Conservation (phyloP, 2,329 filamentous ascomycete genomes). For the Cladosporium sp. region DNA sequence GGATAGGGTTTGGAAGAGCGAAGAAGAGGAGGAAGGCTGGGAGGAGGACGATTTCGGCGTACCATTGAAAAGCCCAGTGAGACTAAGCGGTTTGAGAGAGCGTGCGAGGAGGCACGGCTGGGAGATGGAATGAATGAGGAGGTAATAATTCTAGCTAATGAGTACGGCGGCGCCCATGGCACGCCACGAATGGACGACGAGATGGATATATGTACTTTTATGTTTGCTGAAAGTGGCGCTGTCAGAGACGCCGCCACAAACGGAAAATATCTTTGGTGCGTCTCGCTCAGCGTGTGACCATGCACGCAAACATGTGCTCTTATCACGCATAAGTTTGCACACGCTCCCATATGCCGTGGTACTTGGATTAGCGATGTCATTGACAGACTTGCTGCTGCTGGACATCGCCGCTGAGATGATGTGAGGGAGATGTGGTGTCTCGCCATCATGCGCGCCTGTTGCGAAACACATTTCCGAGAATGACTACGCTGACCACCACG, state of each 20-base stretch:
- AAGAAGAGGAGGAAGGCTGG: constrained; percentile 18
- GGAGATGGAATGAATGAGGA: constrained; percentile 10
- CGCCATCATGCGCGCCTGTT: too few species aligned
- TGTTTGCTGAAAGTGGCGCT: not conserved
- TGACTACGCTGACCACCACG: too few species aligned
- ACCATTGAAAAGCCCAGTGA: constrained; percentile 35
- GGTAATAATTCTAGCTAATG: too few species aligned
- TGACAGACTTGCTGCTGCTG: too few species aligned
- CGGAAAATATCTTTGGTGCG: not conserved
- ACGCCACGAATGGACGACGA: not conserved
- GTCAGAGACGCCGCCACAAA: not conserved
- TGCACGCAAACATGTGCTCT: not conserved
- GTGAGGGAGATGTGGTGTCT: too few species aligned
- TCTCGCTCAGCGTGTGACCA: not conserved
- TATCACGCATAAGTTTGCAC: not conserved
- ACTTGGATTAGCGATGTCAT: too few species aligned
- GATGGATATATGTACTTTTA: constrained; percentile 5
- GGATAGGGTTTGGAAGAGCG: constrained; percentile 38
- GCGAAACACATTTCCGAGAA: too few species aligned
- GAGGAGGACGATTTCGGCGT: constrained; percentile 53
- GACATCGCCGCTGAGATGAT: too few species aligned
- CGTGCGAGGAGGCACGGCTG: constrained; percentile 9
- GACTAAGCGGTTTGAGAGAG: constrained; percentile 20
- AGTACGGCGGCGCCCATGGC: not conserved
- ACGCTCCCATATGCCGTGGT: too few species aligned